phyloP scores from a whole-genome alignment of 1,284 basidiomycete species.

The Grifola frondosa region DNA sequence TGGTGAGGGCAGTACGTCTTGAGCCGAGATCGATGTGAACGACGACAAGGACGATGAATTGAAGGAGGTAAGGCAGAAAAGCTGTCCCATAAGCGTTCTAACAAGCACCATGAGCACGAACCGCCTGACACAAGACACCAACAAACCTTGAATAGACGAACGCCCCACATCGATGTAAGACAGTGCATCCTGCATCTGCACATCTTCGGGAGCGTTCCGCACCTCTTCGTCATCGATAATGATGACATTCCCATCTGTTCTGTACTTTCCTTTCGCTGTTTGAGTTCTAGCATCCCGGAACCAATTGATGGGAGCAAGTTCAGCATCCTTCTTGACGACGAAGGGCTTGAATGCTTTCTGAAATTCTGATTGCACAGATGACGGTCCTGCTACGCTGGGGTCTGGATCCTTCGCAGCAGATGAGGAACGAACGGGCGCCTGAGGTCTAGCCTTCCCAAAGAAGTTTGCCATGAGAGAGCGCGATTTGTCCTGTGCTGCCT shows the following conservation, averaged over 20 bases:
- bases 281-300: constrained; percentile 43
- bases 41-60: constrained; percentile 30
- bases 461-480: constrained; percentile 75
- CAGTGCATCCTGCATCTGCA: constrained; percentile 25
- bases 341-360: constrained; percentile 76
- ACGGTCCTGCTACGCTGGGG: constrained; percentile 38
- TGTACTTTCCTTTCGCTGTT: constrained; percentile 25
- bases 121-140: background rate
- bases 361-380: constrained; percentile 59
- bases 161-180: constrained; percentile 20
- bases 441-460: constrained; percentile 59
- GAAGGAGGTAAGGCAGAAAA: constrained; percentile 37
- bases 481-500: constrained; percentile 67
- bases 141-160: constrained; percentile 41
- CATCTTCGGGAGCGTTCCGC: constrained; percentile 26
- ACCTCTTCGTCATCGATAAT: constrained; percentile 45
- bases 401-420: constrained; percentile 34
- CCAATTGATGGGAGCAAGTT: constrained; percentile 70
- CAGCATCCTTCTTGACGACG: constrained; percentile 67
- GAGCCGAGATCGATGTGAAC: constrained; percentile 24
- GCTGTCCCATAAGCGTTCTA: constrained; percentile 46
- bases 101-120: constrained; percentile 1
- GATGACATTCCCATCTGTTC: constrained; percentile 46
- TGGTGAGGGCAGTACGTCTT: constrained; percentile 36
- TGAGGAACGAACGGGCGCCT: constrained; percentile 22